Evolutionary conservation across 164 flowering plant genomes (phyloP).

Genomic region (Taxillus chinensis): DNA sequence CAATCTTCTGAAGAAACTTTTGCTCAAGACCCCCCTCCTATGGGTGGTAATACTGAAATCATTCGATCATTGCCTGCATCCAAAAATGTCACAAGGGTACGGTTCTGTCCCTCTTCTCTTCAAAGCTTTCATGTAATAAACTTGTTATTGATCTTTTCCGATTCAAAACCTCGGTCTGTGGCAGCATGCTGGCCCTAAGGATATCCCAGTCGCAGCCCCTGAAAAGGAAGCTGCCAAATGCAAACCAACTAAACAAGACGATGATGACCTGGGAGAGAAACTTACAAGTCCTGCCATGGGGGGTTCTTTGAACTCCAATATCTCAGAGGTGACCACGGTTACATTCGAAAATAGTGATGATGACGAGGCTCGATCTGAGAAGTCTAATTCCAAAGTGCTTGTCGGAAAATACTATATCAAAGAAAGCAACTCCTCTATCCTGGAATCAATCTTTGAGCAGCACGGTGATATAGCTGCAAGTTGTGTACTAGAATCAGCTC

Average conservation of each 20-base stretch:
- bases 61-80: neutral
- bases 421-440: constrained; percentile 12
- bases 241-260: neutral
- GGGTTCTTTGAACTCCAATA: neutral
- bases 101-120: neutral
- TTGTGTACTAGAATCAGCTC: constrained; percentile 17
- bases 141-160: neutral
- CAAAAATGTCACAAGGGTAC: neutral
- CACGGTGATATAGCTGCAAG: constrained; percentile 32
- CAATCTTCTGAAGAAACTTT: neutral
- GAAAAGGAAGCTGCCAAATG: neutral
- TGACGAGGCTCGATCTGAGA: neutral
- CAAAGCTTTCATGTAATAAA: neutral
- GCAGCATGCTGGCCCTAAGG: neutral
- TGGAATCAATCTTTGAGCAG: constrained; percentile 18
- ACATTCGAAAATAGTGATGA: neutral
- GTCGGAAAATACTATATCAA: constrained; percentile 25
- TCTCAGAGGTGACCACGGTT: neutral
- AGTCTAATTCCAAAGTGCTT: neutral
- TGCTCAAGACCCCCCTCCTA: neutral
- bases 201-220: neutral
- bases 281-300: neutral
- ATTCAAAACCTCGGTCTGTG: neutral
- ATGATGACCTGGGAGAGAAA: neutral
- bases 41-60: neutral